These are phyloP conservation scores for Artemisia annua DNA, from an alignment of 129 eudicot species.

Conservation along the genomic window DNA sequence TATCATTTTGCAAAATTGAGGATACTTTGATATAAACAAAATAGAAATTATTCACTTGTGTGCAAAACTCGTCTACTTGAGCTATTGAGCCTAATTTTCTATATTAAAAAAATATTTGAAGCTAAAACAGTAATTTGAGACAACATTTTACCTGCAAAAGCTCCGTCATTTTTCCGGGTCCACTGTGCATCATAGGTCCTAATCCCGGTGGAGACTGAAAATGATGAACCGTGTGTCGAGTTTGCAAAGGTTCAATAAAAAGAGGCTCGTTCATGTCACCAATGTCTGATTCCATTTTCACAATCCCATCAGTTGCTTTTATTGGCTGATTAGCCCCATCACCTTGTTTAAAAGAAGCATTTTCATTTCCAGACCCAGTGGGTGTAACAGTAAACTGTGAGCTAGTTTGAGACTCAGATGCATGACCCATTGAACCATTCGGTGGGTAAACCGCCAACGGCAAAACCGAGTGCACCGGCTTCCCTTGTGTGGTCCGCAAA, in stretches of 20 bases:
- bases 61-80: too few species aligned
- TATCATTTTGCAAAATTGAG: too few species aligned
- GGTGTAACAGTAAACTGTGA: conserved; percentile 36
- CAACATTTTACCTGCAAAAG: conserved; percentile 64
- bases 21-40: too few species aligned
- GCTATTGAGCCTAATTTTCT: too few species aligned
- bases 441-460: conserved; percentile 65
- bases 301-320: conserved; percentile 29
- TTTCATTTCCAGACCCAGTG: conserved; percentile 29
- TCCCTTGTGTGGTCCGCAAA: conserved; percentile 46
- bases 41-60: too few species aligned
- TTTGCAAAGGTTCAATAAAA: conserved; percentile 46
- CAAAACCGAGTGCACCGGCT: conserved; percentile 54
- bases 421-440: conserved; percentile 39
- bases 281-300: conserved; percentile 38
- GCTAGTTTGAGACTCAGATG: conserved; percentile 37
- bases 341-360: conserved; percentile 30
- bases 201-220: conserved; percentile 42
- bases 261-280: conserved; percentile 59
- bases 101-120: neutral
- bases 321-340: conserved; percentile 34
- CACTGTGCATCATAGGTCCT: conserved; percentile 43
- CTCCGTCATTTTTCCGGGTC: conserved; percentile 87
- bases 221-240: conserved; percentile 40
- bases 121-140: neutral